Conservation (phyloP, 257 asterid species). For the Mitragyna speciosa region DNA sequence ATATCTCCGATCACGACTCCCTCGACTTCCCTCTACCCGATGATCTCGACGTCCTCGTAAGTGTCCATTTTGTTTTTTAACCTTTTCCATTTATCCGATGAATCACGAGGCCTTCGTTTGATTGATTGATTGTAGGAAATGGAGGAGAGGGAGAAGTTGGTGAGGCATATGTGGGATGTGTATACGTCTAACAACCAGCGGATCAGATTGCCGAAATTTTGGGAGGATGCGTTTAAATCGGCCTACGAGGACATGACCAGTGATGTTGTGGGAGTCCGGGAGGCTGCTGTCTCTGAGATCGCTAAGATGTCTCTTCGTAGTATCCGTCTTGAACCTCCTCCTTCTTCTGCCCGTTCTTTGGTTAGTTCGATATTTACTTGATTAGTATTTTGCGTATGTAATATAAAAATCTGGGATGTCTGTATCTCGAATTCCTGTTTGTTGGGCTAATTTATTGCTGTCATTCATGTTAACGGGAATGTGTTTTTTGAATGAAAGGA, state of each 20-base stretch:
- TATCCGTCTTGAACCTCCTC: constrained; percentile 54
- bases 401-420: no score
- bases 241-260: constrained; percentile 84
- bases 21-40: constrained; percentile 32
- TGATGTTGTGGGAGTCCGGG: constrained; percentile 57
- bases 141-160: constrained; percentile 95
- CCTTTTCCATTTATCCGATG: not conserved
- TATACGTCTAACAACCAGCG: constrained; percentile 61
- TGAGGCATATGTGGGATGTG: constrained; percentile 94
- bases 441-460: not conserved
- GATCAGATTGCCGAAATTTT: constrained; percentile 63
- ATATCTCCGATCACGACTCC: constrained; percentile 38
- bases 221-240: constrained; percentile 92
- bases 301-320: constrained; percentile 77
- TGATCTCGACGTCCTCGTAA: constrained; percentile 71
- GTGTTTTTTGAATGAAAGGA: not conserved
- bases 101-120: not conserved
- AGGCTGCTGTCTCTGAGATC: constrained; percentile 75
- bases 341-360: constrained; percentile 53
- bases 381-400: not conserved
- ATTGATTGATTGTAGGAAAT: constrained; percentile 48
- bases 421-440: no score
- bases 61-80: not conserved
- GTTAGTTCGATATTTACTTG: constrained; percentile 38
- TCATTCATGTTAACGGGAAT: not conserved